phyloP scores from a whole-genome alignment of 176 grass and related monocot species.

The Eremochloa ophiuroides region DNA sequence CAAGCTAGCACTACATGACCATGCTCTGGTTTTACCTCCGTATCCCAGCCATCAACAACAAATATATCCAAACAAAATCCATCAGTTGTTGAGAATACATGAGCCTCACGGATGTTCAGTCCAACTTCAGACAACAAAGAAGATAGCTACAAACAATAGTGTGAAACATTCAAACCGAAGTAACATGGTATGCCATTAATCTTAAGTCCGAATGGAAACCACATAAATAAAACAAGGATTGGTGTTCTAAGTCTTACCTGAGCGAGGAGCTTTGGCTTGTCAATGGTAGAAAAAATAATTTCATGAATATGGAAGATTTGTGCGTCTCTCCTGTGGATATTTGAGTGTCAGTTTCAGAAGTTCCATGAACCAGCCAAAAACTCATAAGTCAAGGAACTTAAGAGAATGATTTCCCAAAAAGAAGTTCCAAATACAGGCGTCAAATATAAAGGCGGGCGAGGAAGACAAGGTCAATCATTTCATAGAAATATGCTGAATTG shows the following conservation, averaged over 20 bases:
- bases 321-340: constrained; percentile 46
- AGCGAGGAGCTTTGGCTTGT: constrained; percentile 90
- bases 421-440: background rate
- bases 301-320: constrained; percentile 56
- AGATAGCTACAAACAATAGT: constrained; percentile 58
- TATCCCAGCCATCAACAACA: constrained; percentile 91
- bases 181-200: constrained; percentile 14
- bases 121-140: constrained; percentile 72
- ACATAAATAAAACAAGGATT: background rate
- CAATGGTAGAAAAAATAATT: constrained; percentile 88
- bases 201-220: background rate
- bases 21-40: constrained; percentile 47
- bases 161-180: background rate
- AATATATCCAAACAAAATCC: constrained; percentile 93
- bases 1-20: background rate
- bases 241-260: constrained; percentile 36
- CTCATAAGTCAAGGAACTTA: background rate
- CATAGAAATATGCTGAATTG: background rate
- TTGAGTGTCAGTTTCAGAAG: constrained; percentile 4
- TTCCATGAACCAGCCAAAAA: background rate
- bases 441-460: background rate
- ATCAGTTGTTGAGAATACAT: constrained; percentile 97
- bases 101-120: constrained; percentile 93
- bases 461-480: background rate
- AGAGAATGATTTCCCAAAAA: background rate